These are phyloP conservation scores for bread wheat (Triticum aestivum) DNA, from an alignment of 176 grass and related monocot genomes.

Conservation along the genomic window DNA sequence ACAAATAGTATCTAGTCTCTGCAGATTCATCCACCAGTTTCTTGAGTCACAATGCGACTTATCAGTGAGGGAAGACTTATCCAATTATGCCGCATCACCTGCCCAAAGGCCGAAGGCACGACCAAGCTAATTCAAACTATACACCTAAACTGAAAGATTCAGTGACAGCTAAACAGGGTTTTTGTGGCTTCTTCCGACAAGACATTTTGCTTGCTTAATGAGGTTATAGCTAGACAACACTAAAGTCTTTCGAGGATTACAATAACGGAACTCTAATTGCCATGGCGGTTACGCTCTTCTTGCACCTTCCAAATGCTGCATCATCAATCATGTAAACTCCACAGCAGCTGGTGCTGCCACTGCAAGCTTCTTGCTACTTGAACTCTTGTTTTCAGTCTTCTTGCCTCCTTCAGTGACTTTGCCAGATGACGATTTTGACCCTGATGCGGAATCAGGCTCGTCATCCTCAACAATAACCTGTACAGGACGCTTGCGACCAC, in stretches of 20 bases:
- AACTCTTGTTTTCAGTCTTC: conserved; percentile 42
- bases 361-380: conserved; percentile 57
- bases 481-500: conserved; percentile 59
- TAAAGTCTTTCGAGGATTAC: conserved; percentile 53
- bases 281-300: conserved; percentile 44
- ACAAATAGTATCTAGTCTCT: conserved; percentile 37
- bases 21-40: conserved; percentile 36
- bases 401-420: conserved; percentile 43
- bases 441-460: conserved; percentile 50
- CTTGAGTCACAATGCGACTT: conserved; percentile 39
- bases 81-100: conserved; percentile 42
- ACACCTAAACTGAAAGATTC: conserved; percentile 57
- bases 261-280: conserved; percentile 43
- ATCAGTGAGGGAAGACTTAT: conserved; percentile 44
- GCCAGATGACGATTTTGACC: conserved; percentile 39
- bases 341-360: conserved; percentile 47
- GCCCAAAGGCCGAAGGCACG: conserved; percentile 23
- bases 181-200: conserved; percentile 39
- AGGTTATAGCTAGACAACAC: conserved; percentile 63
- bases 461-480: conserved; percentile 58
- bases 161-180: conserved; percentile 44
- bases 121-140: conserved; percentile 65
- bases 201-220: conserved; percentile 44
- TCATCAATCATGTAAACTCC: conserved; percentile 55
- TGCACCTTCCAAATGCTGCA: conserved; percentile 35